Percentiles rank a stretch among this genome's conserved stretches.
Conservation (phyloP, 1,139 yeast genomes). For the Diutina sp. region DNA sequence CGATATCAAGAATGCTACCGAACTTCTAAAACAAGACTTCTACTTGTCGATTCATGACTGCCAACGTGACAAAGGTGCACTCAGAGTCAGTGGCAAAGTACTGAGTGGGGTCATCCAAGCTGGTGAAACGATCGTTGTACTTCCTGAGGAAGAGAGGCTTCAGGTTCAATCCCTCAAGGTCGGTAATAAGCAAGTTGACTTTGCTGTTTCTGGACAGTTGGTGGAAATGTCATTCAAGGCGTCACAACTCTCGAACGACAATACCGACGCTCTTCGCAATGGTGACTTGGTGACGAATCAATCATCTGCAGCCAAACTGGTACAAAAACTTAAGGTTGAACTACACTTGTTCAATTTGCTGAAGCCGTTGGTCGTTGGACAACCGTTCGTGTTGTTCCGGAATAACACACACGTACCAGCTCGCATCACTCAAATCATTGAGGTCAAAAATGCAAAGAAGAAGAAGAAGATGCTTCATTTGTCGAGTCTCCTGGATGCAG, state of each 20-base stretch:
- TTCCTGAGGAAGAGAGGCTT: slow-evolving; percentile 35
- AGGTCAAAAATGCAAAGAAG: slow-evolving; percentile 29
- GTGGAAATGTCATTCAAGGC: slow-evolving; percentile 45
- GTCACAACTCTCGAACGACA: slow-evolving; percentile 29
- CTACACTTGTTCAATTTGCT: slow-evolving; percentile 57
- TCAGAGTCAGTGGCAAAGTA: slow-evolving; percentile 57
- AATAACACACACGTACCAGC: slow-evolving; percentile 75
- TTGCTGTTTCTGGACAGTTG: slow-evolving; percentile 62
- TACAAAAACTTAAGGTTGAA: slow-evolving; percentile 39
- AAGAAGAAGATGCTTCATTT: slow-evolving; percentile 53
- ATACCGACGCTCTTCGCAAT: slow-evolving; percentile 34
- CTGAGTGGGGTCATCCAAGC: slow-evolving; percentile 65
- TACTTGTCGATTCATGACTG: slow-evolving; percentile 40
- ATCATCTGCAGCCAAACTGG: slow-evolving; percentile 32
- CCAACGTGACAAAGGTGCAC: slow-evolving; percentile 22
- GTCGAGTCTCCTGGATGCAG: slow-evolving; percentile 60
- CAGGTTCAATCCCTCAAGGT: slow-evolving; percentile 21
- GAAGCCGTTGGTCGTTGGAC: slow-evolving; percentile 70
- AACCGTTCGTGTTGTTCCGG: slow-evolving; percentile 71
- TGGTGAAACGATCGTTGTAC: slow-evolving; percentile 55
- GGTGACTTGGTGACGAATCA: slow-evolving; percentile 65
- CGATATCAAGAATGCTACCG: slow-evolving; percentile 3
- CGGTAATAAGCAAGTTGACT: slow-evolving; percentile 15
- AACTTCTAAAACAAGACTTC: slow-evolving; percentile 24
- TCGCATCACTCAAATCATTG: slow-evolving; percentile 43